Evolutionary conservation across 2,329 filamentous ascomycete species (phyloP), one percentile per base, ranked within the genome.

Genomic region (Zymoseptoria ardabiliae): DNA sequence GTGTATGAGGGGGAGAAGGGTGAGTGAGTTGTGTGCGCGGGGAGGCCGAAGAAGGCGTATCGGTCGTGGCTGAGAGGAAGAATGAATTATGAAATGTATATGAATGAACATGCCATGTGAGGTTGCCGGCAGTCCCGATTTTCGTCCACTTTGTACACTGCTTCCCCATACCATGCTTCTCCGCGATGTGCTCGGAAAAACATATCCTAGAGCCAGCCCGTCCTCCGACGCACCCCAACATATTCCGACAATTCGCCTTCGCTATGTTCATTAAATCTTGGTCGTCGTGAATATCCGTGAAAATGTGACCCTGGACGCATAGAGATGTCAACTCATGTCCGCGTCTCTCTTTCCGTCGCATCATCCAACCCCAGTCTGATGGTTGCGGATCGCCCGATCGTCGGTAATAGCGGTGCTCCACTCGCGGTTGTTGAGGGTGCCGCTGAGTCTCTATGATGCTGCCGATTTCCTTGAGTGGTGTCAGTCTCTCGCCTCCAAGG

Each of bases 341-440:
- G 35, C 21, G 57, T 58, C 48, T 54, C 50, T 53, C 61, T 54
- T 48, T 63, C 58, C 17, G 58, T 56, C 51, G 53, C 57, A n/a
- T 58, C 54, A 23, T 61, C 64, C 53, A 56, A 41, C 13, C 62
- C 50, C 2, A 79, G 73, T 10, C 75, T 72, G 55, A 79, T 78
- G 54, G 74, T 77, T 0, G 77, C 77, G 20, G 79, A 57, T 9
- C 74, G 63, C 30, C 75, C 73, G 1, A 78, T 72, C 9, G 65
- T 66, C 1, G 75, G 76, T 10, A 78, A 63, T 25, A 72, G 30
- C 5, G 72, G 69, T 2, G 69, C 68, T 22, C 62, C 63, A 20
- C 62, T 59, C 21, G 58, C 59, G 45, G 60, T 63, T 17, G 58
- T 48, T 45, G 65, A 41, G 19, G 20, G 35, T 28, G 45, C 45